Evolutionary conservation across 2,329 filamentous ascomycete species (phyloP), one percentile per base, ranked within the genome.

Genomic region (Penicillium corylophilum): DNA sequence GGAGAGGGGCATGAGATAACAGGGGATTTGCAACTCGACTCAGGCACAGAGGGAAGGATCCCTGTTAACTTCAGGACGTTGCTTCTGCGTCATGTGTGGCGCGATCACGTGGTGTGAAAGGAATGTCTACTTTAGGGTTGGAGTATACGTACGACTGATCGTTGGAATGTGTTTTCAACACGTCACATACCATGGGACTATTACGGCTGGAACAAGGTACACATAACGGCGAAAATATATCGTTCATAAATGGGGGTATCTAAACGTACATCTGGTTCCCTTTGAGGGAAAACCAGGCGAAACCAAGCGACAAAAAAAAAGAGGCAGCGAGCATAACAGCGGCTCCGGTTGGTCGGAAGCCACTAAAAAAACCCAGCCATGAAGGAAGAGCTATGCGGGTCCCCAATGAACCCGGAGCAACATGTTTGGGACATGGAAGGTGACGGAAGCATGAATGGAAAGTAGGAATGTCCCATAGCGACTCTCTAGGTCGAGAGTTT

Each of bases 401-500:
- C 9, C 9, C 13, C 10, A 9, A 20, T 12, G 10, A 9, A 18
- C 16, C 35, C 9, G 16, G 16, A 38, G 35, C 35, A 18, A 38
- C 35, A 38, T 18, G 9, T 18, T 18, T 12, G 16, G 10, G 35
- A 29, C 13, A 47, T 35, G 36, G 36, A 23, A 40, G n/a, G 16
- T 26, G 28, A 5, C 13, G 24, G 8, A 31, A 24, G 15, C n/a
- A 35, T 40, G 18, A 38, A 6, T 9, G 35, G 20, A 38, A 38
- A 20, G 16, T 12, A 38, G 13, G 35, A 38, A 8, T 16, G 13
- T 35, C 16, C 35, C 9, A 12, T 18, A 2, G 35, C 35, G 8
- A 36, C 18, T 5, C 16, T 20, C 59, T 51, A 69, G 18, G 41
- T 51, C 15, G 63, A 63, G 18, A 83, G 67, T 48, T 78, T 79